Conservation (phyloP, 129 eudicot species). For the Artemisia argyi region DNA sequence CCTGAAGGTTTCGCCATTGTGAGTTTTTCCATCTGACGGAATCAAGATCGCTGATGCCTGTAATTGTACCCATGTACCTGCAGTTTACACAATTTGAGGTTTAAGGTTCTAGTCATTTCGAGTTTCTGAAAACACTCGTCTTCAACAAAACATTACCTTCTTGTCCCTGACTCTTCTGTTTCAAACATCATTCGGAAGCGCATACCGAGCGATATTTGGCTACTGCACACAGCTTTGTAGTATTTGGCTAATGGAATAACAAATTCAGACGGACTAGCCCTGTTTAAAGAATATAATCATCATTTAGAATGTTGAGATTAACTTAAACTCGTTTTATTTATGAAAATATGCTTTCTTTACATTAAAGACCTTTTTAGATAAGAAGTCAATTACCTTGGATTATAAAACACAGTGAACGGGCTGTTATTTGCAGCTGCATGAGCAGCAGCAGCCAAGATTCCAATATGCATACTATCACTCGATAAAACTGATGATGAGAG, state of each 20-base stretch:
- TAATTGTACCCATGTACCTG: slow-evolving; percentile 99
- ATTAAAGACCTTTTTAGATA: background rate
- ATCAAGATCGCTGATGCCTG: slow-evolving; percentile 92
- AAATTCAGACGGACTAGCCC: slow-evolving; percentile 98
- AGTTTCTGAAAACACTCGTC: background rate
- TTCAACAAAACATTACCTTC: slow-evolving; percentile 51
- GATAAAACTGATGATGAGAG: slow-evolving; percentile 90
- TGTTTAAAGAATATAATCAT: slow-evolving; percentile 28
- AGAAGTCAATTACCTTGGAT: slow-evolving; percentile 65
- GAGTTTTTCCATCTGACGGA: slow-evolving; percentile 94
- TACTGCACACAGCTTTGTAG: slow-evolving; percentile 75
- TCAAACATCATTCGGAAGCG: slow-evolving; percentile 98
- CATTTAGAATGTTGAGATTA: background rate
- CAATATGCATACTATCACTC: slow-evolving; percentile 98
- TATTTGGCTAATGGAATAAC: slow-evolving; percentile 95
- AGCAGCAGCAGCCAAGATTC: slow-evolving; percentile 96
- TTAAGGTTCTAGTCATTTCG: background rate
- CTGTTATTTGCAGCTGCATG: slow-evolving; percentile 97
- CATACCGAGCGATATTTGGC: slow-evolving; percentile 92
- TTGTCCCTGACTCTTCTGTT: slow-evolving; percentile 93
- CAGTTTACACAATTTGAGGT: slow-evolving; percentile 10
- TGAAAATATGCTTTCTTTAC: background rate
- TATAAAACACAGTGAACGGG: slow-evolving; percentile 86
- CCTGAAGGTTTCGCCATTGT: slow-evolving; percentile 98
- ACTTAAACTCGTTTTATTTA: background rate